Base-by-base conservation (phyloP, 306 rosid species). In the Casuarina cunninghamiana region DNA sequence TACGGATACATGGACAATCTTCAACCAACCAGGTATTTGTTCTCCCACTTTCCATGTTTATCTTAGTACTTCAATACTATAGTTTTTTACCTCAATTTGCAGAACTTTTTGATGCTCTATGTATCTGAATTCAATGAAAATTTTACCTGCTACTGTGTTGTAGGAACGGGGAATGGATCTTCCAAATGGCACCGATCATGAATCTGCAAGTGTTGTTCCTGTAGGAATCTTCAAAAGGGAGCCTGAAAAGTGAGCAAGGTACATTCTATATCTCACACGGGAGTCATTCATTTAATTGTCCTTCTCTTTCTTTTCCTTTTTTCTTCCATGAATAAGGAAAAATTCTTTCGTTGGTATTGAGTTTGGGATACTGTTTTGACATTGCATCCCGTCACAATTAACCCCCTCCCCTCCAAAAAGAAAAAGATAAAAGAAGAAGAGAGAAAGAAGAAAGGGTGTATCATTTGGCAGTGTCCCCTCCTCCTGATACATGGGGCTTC, bases 21-120 rank as follows among this genome's bases (percentile, higher is more conserved):
- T 78, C 83, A 45, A 84, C 46, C 71, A 84, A 84, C 51, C 86
- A 68, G 88, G 91, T 88, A 68, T 15, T 62, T 80, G 48, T 71
- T 77, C 21, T 53, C 69, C 45, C 6, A 39, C 45, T 54, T 60
- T 37, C 38, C 17, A 43, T 3, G 4, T 6, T 32, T 26, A 5
- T 53, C 45, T 37, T 26, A 57, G 54, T 60, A 74, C 53, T 75
- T 58, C 55, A 35, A 5, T 69, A 35, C 63, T 63, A 3, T 21
- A 5, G 67, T 2, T 66, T 44, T 49, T 7, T 50, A 50, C 19
- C 8, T 49, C 51, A 37, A 42, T 2, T 38, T 10, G 54, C 10
- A 51, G 26, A 57, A 5, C 54, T 57, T 76, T 73, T 16, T 54
- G 51, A 71, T 39, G 74, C 48, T 66, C 79, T 53, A 50, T 32